Percentiles rank a stretch among this genome's conserved stretches.
These are phyloP conservation scores for Catenaria anguillulae DNA, from an alignment of 371 early-diverging fungal genomes.

Conservation along the genomic window DNA sequence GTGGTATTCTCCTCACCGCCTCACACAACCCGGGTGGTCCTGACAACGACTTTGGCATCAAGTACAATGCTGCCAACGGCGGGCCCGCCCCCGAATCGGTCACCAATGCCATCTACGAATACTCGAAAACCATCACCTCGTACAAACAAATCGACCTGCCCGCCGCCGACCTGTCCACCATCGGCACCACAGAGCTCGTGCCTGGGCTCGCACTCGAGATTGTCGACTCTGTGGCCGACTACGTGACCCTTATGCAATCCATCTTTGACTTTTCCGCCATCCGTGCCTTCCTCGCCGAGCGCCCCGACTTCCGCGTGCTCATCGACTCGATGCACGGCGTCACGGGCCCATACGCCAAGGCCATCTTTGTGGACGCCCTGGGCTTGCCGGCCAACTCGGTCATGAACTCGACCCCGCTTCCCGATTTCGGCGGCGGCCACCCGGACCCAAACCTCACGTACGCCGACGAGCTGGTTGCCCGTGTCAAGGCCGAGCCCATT, in stretches of 20 bases:
- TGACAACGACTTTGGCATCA: constrained; percentile 94
- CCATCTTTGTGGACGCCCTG: constrained; percentile 75
- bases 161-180: constrained; percentile 56
- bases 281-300: constrained; percentile 48
- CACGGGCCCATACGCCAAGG: constrained; percentile 82
- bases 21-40: constrained; percentile 98
- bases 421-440: constrained; percentile 87
- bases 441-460: constrained; percentile 97
- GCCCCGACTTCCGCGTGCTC: constrained; percentile 62
- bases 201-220: constrained; percentile 51
- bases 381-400: constrained; percentile 63
- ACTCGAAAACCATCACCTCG: constrained; percentile 48
- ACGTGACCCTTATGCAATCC: constrained; percentile 66
- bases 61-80: constrained; percentile 90
- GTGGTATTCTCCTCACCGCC: constrained; percentile 27
- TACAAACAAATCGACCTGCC: constrained; percentile 20
- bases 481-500: constrained; percentile 60
- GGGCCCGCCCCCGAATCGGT: constrained; percentile 90
- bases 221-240: constrained; percentile 78
- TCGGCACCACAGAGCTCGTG: constrained; percentile 43
- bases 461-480: constrained; percentile 83
- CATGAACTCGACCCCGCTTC: constrained; percentile 65
- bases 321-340: constrained; percentile 90
- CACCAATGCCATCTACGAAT: constrained; percentile 76
- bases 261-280: constrained; percentile 83